Conservation (phyloP, 2,329 filamentous ascomycete genomes). For the Colletotrichum sp. region DNA sequence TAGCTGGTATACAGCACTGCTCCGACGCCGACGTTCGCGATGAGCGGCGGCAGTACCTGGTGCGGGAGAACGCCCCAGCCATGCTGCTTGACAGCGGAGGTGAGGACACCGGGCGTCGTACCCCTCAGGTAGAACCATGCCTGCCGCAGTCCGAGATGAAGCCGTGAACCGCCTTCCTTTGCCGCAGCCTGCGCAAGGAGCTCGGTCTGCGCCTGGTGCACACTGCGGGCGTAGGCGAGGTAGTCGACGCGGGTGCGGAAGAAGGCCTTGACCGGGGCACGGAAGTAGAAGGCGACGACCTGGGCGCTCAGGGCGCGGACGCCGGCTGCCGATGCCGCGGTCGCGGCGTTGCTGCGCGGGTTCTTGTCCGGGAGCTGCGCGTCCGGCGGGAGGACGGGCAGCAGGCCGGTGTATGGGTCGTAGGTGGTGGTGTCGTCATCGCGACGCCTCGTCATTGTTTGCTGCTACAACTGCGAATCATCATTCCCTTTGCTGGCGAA, state of each 20-base stretch:
- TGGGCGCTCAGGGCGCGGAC: slow-evolving; percentile 85
- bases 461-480: slow-evolving; percentile 1
- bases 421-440: slow-evolving; percentile 16
- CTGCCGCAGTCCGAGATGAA: slow-evolving; percentile 39
- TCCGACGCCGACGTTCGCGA: slow-evolving; percentile 77
- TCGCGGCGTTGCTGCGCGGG: slow-evolving; percentile 60
- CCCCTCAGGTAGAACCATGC: slow-evolving; percentile 59
- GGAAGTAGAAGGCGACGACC: slow-evolving; percentile 88
- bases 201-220: slow-evolving; percentile 53
- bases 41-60: slow-evolving; percentile 76
- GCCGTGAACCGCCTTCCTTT: slow-evolving; percentile 34
- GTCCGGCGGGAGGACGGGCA: slow-evolving; percentile 50
- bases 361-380: slow-evolving; percentile 47
- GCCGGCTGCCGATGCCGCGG: slow-evolving; percentile 83
- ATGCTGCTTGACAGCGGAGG: slow-evolving; percentile 69
- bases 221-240: slow-evolving; percentile 60
- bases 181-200: slow-evolving; percentile 40
- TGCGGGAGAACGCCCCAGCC: slow-evolving; percentile 78
- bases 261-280: slow-evolving; percentile 90
- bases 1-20: slow-evolving; percentile 80
- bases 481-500: neutral
- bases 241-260: slow-evolving; percentile 92
- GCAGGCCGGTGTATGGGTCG: slow-evolving; percentile 37
- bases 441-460: slow-evolving; percentile 21
- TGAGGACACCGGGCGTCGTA: slow-evolving; percentile 73